Conservation (phyloP, 257 asterid genomes). For the Capsicum baccatum region DNA sequence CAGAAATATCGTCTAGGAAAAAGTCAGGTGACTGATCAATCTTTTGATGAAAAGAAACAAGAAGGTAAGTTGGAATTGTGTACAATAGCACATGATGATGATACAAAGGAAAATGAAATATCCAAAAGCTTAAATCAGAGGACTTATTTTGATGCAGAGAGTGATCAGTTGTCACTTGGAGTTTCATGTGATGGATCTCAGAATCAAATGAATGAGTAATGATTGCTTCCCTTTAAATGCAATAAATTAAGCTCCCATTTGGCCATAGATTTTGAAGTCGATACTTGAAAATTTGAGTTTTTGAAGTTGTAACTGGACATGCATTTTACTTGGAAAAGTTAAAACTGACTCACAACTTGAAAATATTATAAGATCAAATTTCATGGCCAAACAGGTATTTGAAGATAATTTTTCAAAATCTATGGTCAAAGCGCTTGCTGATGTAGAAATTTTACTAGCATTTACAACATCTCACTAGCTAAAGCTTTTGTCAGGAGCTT, state of each 20-base stretch:
- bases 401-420: not conserved
- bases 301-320: not conserved
- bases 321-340: not conserved
- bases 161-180: constrained; percentile 40
- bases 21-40: constrained; percentile 58
- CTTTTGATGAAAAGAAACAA: constrained; percentile 44
- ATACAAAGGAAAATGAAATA: not conserved
- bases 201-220: constrained; percentile 72
- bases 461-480: constrained; percentile 18
- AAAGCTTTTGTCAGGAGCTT: constrained; percentile 44
- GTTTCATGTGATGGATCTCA: constrained; percentile 47
- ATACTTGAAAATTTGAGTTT: no score
- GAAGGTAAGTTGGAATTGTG: constrained; percentile 51
- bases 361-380: no score
- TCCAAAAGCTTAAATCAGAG: constrained; percentile 1
- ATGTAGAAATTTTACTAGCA: not conserved
- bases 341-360: no score
- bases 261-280: not conserved
- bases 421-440: not conserved
- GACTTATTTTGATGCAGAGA: constrained; percentile 48
- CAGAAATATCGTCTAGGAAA: constrained; percentile 89
- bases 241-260: not conserved
- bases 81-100: not conserved
- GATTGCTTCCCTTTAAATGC: constrained; percentile 22
- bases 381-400: not conserved